Evolutionary conservation across 306 rosid genomes (phyloP), one percentile per base, ranked within the genome.

Genomic region (Dryas drummondii): DNA sequence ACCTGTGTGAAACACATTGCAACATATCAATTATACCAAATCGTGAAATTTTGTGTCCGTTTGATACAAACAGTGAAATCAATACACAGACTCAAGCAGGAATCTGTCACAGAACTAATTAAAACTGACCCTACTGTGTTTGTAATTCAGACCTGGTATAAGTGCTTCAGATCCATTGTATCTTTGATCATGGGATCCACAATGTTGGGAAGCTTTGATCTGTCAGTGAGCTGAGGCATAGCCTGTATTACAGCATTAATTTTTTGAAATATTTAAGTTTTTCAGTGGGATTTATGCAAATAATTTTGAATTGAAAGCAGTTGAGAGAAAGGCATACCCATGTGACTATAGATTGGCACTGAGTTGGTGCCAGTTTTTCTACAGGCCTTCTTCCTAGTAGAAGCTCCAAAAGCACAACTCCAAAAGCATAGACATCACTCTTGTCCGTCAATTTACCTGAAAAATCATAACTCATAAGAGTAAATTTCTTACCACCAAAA

Each of bases 381-480:
- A 94, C 97, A 0, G 97, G 99, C 83, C 82, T 90, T 81, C 86
- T 90, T 73, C 96, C 97, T 16, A 92, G 58, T 7, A 92, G 84
- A 42, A 94, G 97, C 87, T 94, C 99, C 68, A 94, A 73, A 50
- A 94, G 97, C 63, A 94, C 97, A 26, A 94, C 88, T 44, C 99
- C 99, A 60, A 88, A 94, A 4, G 92, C 99, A 73, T 92, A 94
- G 0, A 94, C 99, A 78, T 94, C 99, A 78, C 99, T 94, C 86
- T 94, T 94, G 75, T 90, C 97, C 1, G 96, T 88, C 85, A 94
- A 85, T 71, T 94, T 94, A 12, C 97, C 99, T 92, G 85, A 45
- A 68, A 75, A 65, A 5, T 61, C 8, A 59, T 40, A 55, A 1
- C 16, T 61, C 8, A 59, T 40, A 55, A 1, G 19, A 55, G 17